Percentiles rank a stretch among this genome's conserved stretches.
Evolutionary conservation across 352 stramenopile species (phyloP).

Genomic region (Globisporangium emineosum): DNA sequence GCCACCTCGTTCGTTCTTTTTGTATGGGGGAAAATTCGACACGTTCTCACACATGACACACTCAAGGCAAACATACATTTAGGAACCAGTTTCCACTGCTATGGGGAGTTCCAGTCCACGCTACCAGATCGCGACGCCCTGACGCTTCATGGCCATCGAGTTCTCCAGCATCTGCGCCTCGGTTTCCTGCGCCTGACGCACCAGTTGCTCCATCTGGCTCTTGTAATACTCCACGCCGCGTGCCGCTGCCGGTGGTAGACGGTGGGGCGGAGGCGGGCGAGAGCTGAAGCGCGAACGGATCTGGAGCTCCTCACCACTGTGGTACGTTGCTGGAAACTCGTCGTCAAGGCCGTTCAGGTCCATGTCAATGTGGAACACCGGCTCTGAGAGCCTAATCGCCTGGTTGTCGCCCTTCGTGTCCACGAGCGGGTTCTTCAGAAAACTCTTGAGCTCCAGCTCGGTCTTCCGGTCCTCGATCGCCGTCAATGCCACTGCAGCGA

Average conservation of each 20-base stretch:
- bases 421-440: conserved; percentile 51
- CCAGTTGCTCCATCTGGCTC: conserved; percentile 65
- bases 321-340: conserved; percentile 7
- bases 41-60: background rate
- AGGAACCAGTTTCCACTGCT: background rate
- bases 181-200: conserved; percentile 64
- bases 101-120: background rate
- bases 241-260: background rate
- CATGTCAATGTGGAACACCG: conserved; percentile 30
- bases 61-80: background rate
- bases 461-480: conserved; percentile 42
- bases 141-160: conserved; percentile 44
- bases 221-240: conserved; percentile 45
- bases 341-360: conserved; percentile 25
- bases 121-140: conserved; percentile 33
- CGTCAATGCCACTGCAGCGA: conserved; percentile 31
- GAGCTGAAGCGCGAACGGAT: conserved; percentile 11
- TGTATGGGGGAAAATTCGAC: background rate
- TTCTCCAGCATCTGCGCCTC: conserved; percentile 68
- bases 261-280: conserved; percentile 5
- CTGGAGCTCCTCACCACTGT: conserved; percentile 4
- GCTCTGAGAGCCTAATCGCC: conserved; percentile 29
- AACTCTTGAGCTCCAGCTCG: conserved; percentile 47
- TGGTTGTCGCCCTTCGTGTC: conserved; percentile 27
- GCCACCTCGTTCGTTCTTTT: background rate